These are phyloP conservation scores for Diaporthe sp. DNA, from an alignment of 2,329 filamentous ascomycete species.

Conservation along the genomic window DNA sequence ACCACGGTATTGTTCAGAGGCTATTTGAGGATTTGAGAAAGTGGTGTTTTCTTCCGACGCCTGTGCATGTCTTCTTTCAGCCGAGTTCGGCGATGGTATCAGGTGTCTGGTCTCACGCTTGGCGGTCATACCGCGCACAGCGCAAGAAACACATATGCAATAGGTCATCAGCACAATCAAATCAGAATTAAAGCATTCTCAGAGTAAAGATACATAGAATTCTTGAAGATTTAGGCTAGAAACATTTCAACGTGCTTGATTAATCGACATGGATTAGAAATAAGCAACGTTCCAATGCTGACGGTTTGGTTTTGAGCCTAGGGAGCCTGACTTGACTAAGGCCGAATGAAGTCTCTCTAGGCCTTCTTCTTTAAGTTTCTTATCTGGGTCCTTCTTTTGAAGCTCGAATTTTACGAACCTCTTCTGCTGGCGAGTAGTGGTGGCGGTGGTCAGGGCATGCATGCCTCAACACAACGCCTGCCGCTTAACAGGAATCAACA, in stretches of 20 bases:
- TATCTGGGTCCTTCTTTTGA: slow-evolving; percentile 8
- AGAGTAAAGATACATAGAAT: slow-evolving; percentile 1
- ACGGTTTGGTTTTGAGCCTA: slow-evolving; percentile 2
- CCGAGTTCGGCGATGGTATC: slow-evolving; percentile 1
- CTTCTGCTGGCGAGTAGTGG: background rate
- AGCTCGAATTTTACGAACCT: slow-evolving; percentile 3
- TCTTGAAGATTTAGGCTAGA: slow-evolving; percentile 7
- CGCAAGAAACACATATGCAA: slow-evolving; percentile 13
- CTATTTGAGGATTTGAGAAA: slow-evolving; percentile 13
- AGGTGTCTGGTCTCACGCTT: background rate
- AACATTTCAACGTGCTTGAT: background rate
- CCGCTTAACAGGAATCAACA: background rate
- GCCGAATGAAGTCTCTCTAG: background rate
- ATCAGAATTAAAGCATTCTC: slow-evolving; percentile 13
- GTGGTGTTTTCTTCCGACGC: slow-evolving; percentile 9
- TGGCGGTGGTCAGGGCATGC: slow-evolving; percentile 6
- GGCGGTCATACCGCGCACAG: background rate
- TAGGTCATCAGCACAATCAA: slow-evolving; percentile 12
- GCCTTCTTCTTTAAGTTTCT: background rate
- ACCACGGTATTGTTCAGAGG: background rate
- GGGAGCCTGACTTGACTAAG: background rate
- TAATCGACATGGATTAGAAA: background rate
- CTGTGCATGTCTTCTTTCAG: background rate
- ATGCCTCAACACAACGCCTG: slow-evolving; percentile 10
- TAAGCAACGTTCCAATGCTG: slow-evolving; percentile 7